Conservation (phyloP, 2,329 filamentous ascomycete genomes). For the Colletotrichum eleusines region DNA sequence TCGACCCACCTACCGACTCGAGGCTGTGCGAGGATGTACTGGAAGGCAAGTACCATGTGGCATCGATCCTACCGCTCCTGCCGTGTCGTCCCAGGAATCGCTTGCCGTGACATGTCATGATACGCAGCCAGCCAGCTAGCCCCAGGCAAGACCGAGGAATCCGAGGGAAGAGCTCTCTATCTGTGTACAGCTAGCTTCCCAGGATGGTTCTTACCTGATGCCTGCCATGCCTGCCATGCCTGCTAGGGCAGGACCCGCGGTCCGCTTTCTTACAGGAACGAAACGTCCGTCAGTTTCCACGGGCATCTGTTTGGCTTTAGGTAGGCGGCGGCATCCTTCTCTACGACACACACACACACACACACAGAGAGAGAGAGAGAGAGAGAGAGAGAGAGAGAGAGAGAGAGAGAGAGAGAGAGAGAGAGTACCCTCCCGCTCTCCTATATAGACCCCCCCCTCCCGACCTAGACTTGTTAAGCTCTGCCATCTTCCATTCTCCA, state of each 20-base stretch:
- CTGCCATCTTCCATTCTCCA: constrained; percentile 1
- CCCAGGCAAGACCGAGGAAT: neutral
- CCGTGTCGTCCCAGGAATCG: neutral
- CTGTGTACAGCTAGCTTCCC: no score
- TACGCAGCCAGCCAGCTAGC: neutral
- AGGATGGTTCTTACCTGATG: neutral
- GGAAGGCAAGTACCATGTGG: no score
- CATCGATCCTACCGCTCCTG: neutral
- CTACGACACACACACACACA: no score
- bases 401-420: no score
- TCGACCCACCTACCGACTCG: no score
- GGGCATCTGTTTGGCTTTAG: no score
- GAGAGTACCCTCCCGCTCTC: neutral
- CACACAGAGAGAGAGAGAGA: no score
- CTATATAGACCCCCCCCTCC: constrained; percentile 1
- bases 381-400: no score
- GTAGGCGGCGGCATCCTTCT: neutral
- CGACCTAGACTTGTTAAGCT: neutral
- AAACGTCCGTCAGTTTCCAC: neutral
- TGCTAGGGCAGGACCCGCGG: no score
- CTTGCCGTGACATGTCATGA: neutral
- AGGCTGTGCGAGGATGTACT: neutral
- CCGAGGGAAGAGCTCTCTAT: no score
- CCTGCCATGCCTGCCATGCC: neutral
- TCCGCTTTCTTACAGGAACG: neutral